Evolutionary conservation across 805 yeast species (phyloP).

Genomic region (Ogataea corticis): DNA sequence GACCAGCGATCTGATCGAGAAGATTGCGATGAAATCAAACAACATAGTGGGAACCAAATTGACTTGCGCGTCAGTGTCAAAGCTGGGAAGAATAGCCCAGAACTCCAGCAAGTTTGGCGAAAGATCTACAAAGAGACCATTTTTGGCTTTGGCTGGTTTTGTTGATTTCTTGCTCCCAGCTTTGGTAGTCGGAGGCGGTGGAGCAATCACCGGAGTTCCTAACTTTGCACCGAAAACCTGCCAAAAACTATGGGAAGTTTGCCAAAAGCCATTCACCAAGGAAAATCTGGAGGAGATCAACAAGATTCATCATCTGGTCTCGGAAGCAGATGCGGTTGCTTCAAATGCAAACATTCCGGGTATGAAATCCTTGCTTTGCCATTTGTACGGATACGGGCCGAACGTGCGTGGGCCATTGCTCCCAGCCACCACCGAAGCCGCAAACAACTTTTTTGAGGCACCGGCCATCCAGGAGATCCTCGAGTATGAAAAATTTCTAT

Average conservation of each 20-base stretch:
- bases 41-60: slow-evolving; percentile 19
- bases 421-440: slow-evolving; percentile 2
- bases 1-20: slow-evolving; percentile 15
- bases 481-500: slow-evolving; percentile 6
- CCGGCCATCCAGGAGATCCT: slow-evolving; percentile 12
- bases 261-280: slow-evolving; percentile 7
- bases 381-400: slow-evolving; percentile 10
- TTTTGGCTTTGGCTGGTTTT: slow-evolving; percentile 18
- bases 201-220: slow-evolving; percentile 22
- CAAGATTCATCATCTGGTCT: slow-evolving; percentile 12
- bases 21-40: slow-evolving; percentile 9
- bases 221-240: slow-evolving; percentile 23
- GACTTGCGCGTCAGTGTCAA: slow-evolving; percentile 19
- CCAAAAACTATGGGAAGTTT: slow-evolving; percentile 14
- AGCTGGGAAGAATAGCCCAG: slow-evolving; percentile 18
- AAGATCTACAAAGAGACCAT: slow-evolving; percentile 13
- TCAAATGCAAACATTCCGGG: slow-evolving; percentile 20
- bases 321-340: slow-evolving; percentile 19
- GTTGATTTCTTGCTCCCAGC: slow-evolving; percentile 21
- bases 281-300: slow-evolving; percentile 10
- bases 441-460: not conserved
- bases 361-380: slow-evolving; percentile 15
- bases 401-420: slow-evolving; percentile 18
- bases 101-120: slow-evolving; percentile 2
- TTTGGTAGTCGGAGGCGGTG: slow-evolving; percentile 16